phyloP scores from a whole-genome alignment of 73 alveolate species.

The Stentor coeruleus region DNA sequence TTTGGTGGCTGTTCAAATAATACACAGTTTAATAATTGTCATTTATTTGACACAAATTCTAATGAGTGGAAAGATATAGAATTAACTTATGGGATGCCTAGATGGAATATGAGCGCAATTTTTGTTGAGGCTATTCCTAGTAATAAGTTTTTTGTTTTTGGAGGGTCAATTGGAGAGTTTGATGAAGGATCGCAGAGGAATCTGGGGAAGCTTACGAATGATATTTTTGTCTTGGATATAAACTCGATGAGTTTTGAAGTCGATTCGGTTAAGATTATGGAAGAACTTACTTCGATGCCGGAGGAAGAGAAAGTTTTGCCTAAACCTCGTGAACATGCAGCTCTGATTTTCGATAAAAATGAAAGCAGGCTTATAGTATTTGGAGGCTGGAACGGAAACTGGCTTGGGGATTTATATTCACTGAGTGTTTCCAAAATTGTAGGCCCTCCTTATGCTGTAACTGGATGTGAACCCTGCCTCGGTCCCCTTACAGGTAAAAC shows the following conservation, averaged over 20 bases:
- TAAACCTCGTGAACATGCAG: conserved; percentile 91
- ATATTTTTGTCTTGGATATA: conserved; percentile 71
- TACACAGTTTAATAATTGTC: conserved; percentile 75
- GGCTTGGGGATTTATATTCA: conserved; percentile 92
- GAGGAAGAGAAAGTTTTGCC: conserved; percentile 53
- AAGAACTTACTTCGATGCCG: conserved; percentile 19
- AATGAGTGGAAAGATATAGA: conserved; percentile 94
- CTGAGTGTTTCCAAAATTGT: conserved; percentile 92
- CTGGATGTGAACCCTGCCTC: conserved; percentile 83
- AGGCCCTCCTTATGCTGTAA: conserved; percentile 98
- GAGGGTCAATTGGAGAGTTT: conserved; percentile 95
- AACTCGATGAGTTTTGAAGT: conserved; percentile 76
- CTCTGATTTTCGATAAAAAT: conserved; percentile 87
- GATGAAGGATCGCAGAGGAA: conserved; percentile 98
- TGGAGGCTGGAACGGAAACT: conserved; percentile 98
- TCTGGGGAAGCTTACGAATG: conserved; percentile 60
- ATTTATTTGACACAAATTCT: conserved; percentile 76
- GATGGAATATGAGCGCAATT: conserved; percentile 95
- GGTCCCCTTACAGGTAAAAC: conserved; percentile 97
- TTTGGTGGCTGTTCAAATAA: conserved; percentile 98
- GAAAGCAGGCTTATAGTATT: conserved; percentile 81
- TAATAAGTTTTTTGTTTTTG: conserved; percentile 96
- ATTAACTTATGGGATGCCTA: conserved; percentile 91
- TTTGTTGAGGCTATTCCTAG: conserved; percentile 98
- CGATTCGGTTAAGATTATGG: conserved; percentile 27